Conservation (phyloP, 352 stramenopile genomes). For the Globisporangium alternatum region DNA sequence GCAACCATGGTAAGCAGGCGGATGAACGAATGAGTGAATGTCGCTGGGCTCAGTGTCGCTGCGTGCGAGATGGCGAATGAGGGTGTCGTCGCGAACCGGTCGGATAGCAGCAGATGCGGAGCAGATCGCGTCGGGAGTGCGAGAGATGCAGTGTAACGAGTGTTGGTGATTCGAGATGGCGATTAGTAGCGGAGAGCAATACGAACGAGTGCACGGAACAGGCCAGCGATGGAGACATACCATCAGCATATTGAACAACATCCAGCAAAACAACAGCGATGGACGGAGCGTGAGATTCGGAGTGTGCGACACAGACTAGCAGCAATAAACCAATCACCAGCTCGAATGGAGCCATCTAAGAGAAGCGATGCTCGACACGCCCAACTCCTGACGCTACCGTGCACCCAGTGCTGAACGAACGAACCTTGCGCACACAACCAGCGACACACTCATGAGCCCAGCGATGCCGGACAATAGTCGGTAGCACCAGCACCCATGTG, state of each 20-base stretch:
- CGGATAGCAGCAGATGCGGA: neutral
- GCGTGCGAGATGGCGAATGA: neutral
- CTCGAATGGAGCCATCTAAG: neutral
- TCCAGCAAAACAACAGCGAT: too few species aligned
- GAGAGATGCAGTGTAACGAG: neutral
- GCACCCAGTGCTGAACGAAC: neutral
- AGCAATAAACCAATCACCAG: too few species aligned
- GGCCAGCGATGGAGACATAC: too few species aligned
- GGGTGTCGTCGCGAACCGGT: too few species aligned
- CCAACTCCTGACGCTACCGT: neutral
- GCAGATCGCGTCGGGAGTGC: neutral
- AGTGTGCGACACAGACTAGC: too few species aligned
- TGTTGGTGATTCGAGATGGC: neutral
- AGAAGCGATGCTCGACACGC: neutral
- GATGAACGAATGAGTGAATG: neutral
- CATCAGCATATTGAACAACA: too few species aligned
- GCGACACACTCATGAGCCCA: neutral
- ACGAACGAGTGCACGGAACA: too few species aligned
- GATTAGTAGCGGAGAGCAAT: neutral
- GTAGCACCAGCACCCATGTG: too few species aligned
- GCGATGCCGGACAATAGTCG: neutral
- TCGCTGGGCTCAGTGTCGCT: neutral
- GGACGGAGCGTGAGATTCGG: too few species aligned
- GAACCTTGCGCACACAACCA: neutral
- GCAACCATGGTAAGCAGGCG: constrained; percentile 75